These are phyloP conservation scores for Aegle marmelos DNA, from an alignment of 345 rosid species.

Conservation along the genomic window DNA sequence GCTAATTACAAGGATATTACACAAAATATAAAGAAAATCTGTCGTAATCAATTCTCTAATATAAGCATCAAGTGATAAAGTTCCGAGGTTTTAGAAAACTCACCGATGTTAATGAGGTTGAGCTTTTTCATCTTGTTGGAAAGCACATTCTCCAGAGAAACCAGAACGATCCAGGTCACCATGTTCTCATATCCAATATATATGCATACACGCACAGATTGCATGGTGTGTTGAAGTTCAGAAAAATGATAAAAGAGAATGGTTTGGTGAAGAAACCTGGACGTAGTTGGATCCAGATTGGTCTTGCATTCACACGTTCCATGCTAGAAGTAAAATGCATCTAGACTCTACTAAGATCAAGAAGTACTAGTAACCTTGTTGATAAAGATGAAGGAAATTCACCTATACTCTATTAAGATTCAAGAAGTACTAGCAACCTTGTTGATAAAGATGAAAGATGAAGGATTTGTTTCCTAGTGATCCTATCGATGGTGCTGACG, in stretches of 20 bases:
- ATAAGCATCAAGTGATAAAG: slow-evolving; percentile 32
- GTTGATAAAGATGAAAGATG: slow-evolving; percentile 24
- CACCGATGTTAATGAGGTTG: slow-evolving; percentile 17
- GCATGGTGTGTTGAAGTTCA: slow-evolving; percentile 40
- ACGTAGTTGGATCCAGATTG: slow-evolving; percentile 53
- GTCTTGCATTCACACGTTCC: slow-evolving; percentile 25
- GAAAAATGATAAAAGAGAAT: slow-evolving; percentile 36
- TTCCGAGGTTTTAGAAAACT: slow-evolving; percentile 18
- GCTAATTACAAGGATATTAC: too few species aligned
- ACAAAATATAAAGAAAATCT: background rate
- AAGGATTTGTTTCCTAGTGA: slow-evolving; percentile 22
- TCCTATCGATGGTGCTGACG: background rate
- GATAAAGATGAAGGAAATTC: background rate
- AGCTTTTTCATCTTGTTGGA: slow-evolving; percentile 28
- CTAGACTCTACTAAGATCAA: slow-evolving; percentile 19
- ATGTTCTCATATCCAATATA: slow-evolving; percentile 40
- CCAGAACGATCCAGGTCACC: slow-evolving; percentile 35
- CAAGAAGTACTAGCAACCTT: slow-evolving; percentile 8
- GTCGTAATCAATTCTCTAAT: too few species aligned
- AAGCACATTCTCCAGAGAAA: slow-evolving; percentile 17
- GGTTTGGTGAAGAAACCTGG: slow-evolving; percentile 43
- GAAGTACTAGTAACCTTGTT: background rate
- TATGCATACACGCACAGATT: slow-evolving; percentile 42
- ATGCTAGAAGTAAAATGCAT: slow-evolving; percentile 25
- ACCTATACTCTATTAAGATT: background rate